phyloP scores from a whole-genome alignment of 1,139 yeast genomes.

The Diutina neorugosa region DNA sequence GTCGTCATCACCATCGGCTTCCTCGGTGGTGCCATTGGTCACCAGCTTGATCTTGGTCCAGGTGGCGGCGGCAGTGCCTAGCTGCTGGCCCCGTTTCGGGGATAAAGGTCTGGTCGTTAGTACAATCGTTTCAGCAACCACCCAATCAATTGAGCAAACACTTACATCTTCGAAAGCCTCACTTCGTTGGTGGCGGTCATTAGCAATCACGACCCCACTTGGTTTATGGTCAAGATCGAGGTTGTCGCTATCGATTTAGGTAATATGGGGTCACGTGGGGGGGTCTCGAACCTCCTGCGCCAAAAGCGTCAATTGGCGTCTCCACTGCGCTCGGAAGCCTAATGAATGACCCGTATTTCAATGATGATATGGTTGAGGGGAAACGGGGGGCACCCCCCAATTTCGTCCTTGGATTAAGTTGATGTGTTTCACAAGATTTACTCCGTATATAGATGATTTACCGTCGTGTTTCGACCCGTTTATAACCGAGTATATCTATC shows the following conservation, averaged over 20 bases:
- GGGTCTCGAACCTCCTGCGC: background rate
- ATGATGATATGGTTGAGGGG: background rate
- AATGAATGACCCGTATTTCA: background rate
- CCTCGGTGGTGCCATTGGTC: conserved; percentile 8
- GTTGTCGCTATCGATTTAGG: background rate
- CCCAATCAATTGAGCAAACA: background rate
- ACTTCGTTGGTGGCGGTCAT: conserved; percentile 2
- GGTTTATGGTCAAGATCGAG: background rate
- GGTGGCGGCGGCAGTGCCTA: conserved; percentile 32
- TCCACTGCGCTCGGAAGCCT: background rate
- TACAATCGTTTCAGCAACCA: background rate
- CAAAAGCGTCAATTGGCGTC: background rate
- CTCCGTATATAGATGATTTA: background rate
- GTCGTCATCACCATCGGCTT: conserved; percentile 1
- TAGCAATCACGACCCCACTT: background rate
- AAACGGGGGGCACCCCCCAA: background rate
- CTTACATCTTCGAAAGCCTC: background rate
- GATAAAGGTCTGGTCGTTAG: conserved; percentile 9
- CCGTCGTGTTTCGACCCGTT: background rate
- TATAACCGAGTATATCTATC: background rate
- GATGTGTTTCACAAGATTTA: background rate
- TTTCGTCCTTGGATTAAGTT: no score
- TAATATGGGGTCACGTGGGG: background rate
- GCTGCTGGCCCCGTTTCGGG: conserved; percentile 21
- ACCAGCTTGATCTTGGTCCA: conserved; percentile 34